Evolutionary conservation across 2,329 filamentous ascomycete species (phyloP), one percentile per base, ranked within the genome.

Genomic region (Botryotinia calthae): DNA sequence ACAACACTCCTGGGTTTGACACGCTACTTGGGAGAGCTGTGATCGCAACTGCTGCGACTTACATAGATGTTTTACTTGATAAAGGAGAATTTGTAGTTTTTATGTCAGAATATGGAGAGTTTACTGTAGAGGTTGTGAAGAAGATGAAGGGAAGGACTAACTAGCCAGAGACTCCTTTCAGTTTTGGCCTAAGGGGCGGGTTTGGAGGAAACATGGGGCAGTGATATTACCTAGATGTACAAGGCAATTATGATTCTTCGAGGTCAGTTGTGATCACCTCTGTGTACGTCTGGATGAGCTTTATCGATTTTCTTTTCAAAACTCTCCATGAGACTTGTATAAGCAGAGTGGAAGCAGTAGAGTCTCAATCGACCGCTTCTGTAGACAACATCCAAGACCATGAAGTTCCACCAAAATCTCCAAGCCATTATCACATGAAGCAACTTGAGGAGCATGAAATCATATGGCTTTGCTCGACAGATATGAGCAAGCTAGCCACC

Each of bases 71-170:
- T 3, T 63, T 77, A 14, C 48, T 75, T 44, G 66, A 74, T 48
- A 67, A 68, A 16, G 72, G 28, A 18, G 75, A 76, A 9, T 76
- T 76, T 66, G 71, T 64, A 4, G 31, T 37, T 1, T 54, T 77
- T 4, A 46, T 67, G 62, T 46, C 70, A 10, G 31, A 16, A 1
- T 25, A 72, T 56, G 70, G 70, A 34, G 70, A 72, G 4, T 58
- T 72, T 58, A 34, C 48, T 9, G 70, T 72, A 4, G 70, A 46
- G 25, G 31, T 72, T 22, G 28, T 67, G 62, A 67, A 68, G 59
- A 70, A 7, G 40, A 28, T 40, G 14, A 44, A 25, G 7, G 40
- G 56, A 12, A 58, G 8, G 22, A 18, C 34, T 58, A 20, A 58
- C 16, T 58, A 1, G 18, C 18, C 12, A 34, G 56, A 6, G 31